A percentile compares a stretch with the other conserved stretches of the same genome.
phyloP scores from a whole-genome alignment of 805 yeast species.

The Candida railenensis region DNA sequence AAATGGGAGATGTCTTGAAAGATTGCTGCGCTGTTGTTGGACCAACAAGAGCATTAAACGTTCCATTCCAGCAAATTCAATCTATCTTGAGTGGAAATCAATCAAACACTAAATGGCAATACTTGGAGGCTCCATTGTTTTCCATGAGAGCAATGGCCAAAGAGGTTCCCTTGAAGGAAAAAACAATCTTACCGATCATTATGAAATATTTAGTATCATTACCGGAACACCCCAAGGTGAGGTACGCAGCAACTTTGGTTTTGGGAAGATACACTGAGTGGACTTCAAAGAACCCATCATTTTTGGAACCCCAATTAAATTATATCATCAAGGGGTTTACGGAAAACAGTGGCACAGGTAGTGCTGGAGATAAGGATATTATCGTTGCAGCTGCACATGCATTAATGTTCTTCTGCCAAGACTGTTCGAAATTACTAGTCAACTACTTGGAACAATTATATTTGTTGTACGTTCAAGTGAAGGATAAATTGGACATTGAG shows the following conservation, averaged over 20 bases:
- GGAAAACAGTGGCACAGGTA: conserved; percentile 10
- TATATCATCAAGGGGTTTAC: conserved; percentile 77
- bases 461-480: conserved; percentile 60
- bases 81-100: conserved; percentile 31
- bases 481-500: conserved; percentile 56
- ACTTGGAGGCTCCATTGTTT: conserved; percentile 85
- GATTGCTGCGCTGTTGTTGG: conserved; percentile 94
- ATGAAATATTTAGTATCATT: conserved; percentile 65
- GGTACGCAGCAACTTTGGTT: conserved; percentile 91
- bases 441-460: conserved; percentile 73
- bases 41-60: conserved; percentile 60
- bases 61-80: conserved; percentile 67
- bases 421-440: conserved; percentile 69
- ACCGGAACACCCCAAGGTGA: conserved; percentile 82
- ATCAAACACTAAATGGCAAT: conserved; percentile 66
- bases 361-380: conserved; percentile 43
- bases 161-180: conserved; percentile 71
- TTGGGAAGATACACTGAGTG: conserved; percentile 96
- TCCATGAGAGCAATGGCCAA: conserved; percentile 93
- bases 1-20: conserved; percentile 96
- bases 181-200: conserved; percentile 68
- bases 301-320: conserved; percentile 75
- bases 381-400: conserved; percentile 90
- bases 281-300: conserved; percentile 85
- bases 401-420: conserved; percentile 90